Conservation (phyloP, 176 grass and related monocot genomes). For the Eleusine indica region DNA sequence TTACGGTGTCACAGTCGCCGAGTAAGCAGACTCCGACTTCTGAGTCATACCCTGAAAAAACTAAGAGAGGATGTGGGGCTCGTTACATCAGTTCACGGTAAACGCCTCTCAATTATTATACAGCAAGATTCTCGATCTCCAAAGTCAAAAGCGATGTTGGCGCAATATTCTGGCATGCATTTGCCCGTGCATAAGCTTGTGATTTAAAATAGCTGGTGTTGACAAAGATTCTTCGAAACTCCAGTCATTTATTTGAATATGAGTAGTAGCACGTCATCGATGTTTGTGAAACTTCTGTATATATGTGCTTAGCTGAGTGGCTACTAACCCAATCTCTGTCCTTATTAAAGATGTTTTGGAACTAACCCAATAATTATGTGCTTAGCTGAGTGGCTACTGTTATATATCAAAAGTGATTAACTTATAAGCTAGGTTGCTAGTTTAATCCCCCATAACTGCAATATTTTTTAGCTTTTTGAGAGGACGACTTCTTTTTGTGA, state of each 20-base stretch:
- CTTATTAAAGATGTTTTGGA: no score
- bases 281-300: not conserved
- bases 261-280: not conserved
- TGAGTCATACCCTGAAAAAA: not conserved
- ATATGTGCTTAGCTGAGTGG: no score
- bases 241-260: not conserved
- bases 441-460: no score
- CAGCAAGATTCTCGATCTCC: not conserved
- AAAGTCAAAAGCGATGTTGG: slow-evolving; percentile 23
- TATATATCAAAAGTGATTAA: no score
- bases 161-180: not conserved
- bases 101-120: not conserved
- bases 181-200: no score
- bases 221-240: slow-evolving; percentile 29
- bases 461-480: no score
- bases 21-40: slow-evolving; percentile 24
- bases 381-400: no score
- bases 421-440: no score
- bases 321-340: no score
- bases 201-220: not conserved
- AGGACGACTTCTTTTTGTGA: no score
- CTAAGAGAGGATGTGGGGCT: not conserved
- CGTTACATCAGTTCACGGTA: not conserved
- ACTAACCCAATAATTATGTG: no score
- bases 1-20: not conserved